Conservation (phyloP, 202 grass and related monocot genomes). For the Bolboschoenoplectus hybrid region DNA sequence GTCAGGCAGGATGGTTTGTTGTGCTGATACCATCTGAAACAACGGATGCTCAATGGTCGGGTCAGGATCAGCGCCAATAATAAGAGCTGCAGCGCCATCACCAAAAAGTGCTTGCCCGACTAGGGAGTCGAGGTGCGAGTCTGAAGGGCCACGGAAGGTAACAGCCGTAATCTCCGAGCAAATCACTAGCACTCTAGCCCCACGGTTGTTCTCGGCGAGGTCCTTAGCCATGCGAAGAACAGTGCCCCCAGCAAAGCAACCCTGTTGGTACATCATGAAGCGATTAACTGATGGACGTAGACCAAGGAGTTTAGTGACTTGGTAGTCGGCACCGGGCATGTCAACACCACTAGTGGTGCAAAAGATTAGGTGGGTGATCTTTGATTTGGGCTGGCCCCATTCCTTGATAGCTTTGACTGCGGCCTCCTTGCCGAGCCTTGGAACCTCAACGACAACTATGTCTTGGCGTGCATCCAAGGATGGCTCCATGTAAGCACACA, state of each 20-base stretch:
- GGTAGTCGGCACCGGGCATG: conserved; percentile 4
- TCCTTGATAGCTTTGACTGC: conserved; percentile 42
- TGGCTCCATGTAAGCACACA: conserved; percentile 31
- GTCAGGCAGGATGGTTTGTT: conserved; percentile 1
- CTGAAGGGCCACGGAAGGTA: neutral
- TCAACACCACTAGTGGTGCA: conserved; percentile 10
- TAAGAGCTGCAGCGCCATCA: neutral
- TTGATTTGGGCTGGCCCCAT: conserved; percentile 50
- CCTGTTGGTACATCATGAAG: conserved; percentile 22
- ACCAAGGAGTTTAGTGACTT: conserved; percentile 1
- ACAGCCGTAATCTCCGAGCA: conserved; percentile 3
- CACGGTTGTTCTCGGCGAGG: conserved; percentile 11
- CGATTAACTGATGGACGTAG: neutral
- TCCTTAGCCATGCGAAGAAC: conserved; percentile 19
- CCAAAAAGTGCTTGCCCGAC: conserved; percentile 9
- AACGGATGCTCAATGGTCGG: neutral
- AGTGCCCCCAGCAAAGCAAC: neutral
- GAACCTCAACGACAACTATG: conserved; percentile 45
- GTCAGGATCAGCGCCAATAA: conserved; percentile 1
- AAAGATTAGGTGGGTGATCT: conserved; percentile 46
- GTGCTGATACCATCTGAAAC: conserved; percentile 13
- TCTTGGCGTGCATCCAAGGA: conserved; percentile 20
- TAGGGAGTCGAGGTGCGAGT: neutral
- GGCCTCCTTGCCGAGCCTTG: conserved; percentile 44
- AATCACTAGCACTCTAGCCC: conserved; percentile 4